Base-by-base conservation (phyloP, 257 asterid genomes). In the Plectranthus barbatus region DNA sequence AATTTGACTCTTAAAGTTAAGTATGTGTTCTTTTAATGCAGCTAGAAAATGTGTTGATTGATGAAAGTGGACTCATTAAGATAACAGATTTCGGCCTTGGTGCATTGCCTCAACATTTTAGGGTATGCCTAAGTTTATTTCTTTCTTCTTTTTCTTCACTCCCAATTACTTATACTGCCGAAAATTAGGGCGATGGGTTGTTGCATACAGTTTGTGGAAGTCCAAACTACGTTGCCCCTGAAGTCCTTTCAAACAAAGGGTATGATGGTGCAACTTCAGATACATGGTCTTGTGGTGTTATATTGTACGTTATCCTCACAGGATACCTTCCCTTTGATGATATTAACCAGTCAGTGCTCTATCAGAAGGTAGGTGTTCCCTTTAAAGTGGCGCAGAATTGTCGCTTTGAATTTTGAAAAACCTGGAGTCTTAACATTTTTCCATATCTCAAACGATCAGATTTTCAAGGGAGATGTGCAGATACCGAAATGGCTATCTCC, bases 161-260 rank as follows among this genome's bases (percentile, higher is more conserved):
- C 33, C 6, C 57, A 18, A 24, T 56, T 51, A 41, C 41, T 53
- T 55, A 48, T 62, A 49, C 4, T 55, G 57, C 59, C 59, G 53
- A 56, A 72, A 24, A 62, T 26, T 77, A 92, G 99, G 95, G 78
- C 29, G 99, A 93, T 56, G 99, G 99, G 34, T 79, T 93, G 71
- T 52, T 93, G 77, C 99, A 93, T 68, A 93, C 99, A 55, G 87
- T 97, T 34, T 93, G 99, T 44, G 99, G 99, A 69, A 93, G 97
- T 87, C 99, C 99, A 70, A 93, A 93, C 66, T 93, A 93, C 48
- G 99, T 93, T 18, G 99, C 99, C 31, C 99, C 99, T 46, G 99
- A 93, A 69, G 76, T 93, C 79, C 90, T 93, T 45, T 78, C 90
- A 21, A 90, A 86, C 80, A 76, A 88, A 77, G 99, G 99, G 46